A percentile compares a stretch with the other conserved stretches of the same genome.
phyloP scores from a whole-genome alignment of 306 rosid species.

The Cucurbita moschata region DNA sequence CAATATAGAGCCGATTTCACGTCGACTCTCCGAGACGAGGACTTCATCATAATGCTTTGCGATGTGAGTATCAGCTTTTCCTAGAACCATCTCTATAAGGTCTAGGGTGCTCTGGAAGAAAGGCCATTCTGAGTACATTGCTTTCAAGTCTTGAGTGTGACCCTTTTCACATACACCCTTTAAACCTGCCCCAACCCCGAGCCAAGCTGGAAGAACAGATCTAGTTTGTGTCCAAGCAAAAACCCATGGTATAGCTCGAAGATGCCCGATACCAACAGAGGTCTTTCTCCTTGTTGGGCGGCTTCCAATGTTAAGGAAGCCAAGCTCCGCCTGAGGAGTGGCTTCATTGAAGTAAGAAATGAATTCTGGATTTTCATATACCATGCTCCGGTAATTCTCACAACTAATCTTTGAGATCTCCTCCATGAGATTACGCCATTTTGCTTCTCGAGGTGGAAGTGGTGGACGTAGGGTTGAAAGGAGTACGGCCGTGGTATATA shows the following conservation, averaged over 20 bases:
- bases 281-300: conserved; percentile 78
- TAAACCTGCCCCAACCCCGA: conserved; percentile 88
- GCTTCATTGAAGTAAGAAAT: conserved; percentile 85
- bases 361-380: conserved; percentile 76
- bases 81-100: conserved; percentile 90
- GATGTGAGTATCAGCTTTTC: conserved; percentile 77
- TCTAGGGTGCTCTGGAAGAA: conserved; percentile 77
- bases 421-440: conserved; percentile 88
- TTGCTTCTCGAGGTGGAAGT: conserved; percentile 57
- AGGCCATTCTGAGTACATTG: conserved; percentile 90
- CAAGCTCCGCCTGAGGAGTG: conserved; percentile 95
- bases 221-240: conserved; percentile 97
- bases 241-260: conserved; percentile 92
- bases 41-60: conserved; percentile 91
- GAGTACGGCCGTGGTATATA: conserved; percentile 87
- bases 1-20: conserved; percentile 42
- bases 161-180: conserved; percentile 71
- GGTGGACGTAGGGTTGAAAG: conserved; percentile 97
- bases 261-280: conserved; percentile 65
- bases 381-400: conserved; percentile 60
- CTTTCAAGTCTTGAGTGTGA: conserved; percentile 58
- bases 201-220: conserved; percentile 95
- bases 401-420: conserved; percentile 75
- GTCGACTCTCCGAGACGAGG: conserved; percentile 63
- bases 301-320: conserved; percentile 91